Percentiles rank a stretch among this genome's conserved stretches.
Evolutionary conservation across 2,329 filamentous ascomycete genomes (phyloP).

Genomic region (Penicillium thymicola): DNA sequence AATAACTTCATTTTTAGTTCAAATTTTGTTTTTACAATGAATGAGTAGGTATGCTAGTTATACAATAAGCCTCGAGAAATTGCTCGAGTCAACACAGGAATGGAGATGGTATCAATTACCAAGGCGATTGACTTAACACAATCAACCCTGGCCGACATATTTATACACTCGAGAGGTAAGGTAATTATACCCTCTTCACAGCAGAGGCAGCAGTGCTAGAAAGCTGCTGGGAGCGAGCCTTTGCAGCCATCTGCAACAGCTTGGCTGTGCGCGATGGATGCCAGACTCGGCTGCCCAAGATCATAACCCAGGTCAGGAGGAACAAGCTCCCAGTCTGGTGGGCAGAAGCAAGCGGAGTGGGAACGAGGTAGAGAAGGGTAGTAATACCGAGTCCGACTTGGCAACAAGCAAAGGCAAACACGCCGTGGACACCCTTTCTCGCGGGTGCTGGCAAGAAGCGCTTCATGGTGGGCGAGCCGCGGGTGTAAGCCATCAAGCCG

Average conservation of each 20-base stretch:
- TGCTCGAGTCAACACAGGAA: conserved; percentile 13
- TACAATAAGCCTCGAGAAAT: conserved; percentile 16
- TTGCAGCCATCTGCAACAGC: conserved; percentile 52
- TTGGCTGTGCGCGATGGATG: conserved; percentile 64
- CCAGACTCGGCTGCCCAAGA: conserved; percentile 75
- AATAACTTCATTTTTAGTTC: background rate
- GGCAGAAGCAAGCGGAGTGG: conserved; percentile 78
- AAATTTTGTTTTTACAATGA: background rate
- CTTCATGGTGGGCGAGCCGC: conserved; percentile 64
- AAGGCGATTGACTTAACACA: background rate
- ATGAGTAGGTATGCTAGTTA: conserved; percentile 12
- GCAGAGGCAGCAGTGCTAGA: conserved; percentile 25
- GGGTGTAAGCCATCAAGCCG: conserved; percentile 75
- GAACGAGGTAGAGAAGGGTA: conserved; percentile 91
- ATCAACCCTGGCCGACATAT: conserved; percentile 11
- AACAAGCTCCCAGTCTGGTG: conserved; percentile 91
- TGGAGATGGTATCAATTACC: conserved; percentile 26
- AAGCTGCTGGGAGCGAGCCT: conserved; percentile 31
- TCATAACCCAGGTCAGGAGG: conserved; percentile 74
- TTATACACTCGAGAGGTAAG: conserved; percentile 12
- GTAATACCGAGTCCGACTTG: conserved; percentile 85
- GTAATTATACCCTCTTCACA: conserved; percentile 15
- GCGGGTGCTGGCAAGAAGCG: conserved; percentile 54
- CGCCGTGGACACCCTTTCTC: conserved; percentile 67
- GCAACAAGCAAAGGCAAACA: conserved; percentile 76